Base-by-base conservation (phyloP, 1,139 yeast species). In the Geotrichum reessii region DNA sequence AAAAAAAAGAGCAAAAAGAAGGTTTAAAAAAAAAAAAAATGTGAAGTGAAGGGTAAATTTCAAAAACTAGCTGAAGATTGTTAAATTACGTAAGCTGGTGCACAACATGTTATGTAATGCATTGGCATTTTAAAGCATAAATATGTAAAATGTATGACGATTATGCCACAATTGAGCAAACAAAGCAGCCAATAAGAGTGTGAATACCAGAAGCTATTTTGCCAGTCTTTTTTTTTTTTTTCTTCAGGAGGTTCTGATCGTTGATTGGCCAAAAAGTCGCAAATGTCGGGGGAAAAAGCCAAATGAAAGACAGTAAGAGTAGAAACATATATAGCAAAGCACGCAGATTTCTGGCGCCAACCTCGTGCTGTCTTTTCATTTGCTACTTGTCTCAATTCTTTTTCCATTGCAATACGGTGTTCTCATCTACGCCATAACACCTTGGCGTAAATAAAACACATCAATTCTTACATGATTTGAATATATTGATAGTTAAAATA, bases 61-160 rank as follows among this genome's bases (percentile, higher is more conserved):
- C 27, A 42, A 47, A 40, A 28, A 52, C 33, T 31, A 31, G n/a
- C 27, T 49, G 54, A 56, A 44, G 52, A 49, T 51, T 17, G 11
- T 3, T 46, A n/a, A 44, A 14, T 17, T 31, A 25, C n/a, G 33
- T 25, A 27, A 49, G n/a, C n/a, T n/a, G n/a, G n/a, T n/a, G n/a
- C n/a, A n/a, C n/a, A n/a, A n/a, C n/a, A n/a, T n/a, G 22, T 17
- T 31, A 25, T 27, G 33, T 25, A 27, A 49, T 12, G 37, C 28
- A n/a, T 27, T 12, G 19, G 19, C 19, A 46, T 28, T 11, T 33
- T 17, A 6, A 0, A 5, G 52, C 52, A 31, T 33, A 46, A 5
- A n/a, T 46, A 25, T 14, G 19, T 12, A 46, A 12, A 17, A 5
- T 46, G 9, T 46, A 25, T 22, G 48, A 46, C 14, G n/a, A 25